These are phyloP conservation scores for Kwoniella europaea DNA, from an alignment of 768 basidiomycete genomes.

Conservation along the genomic window DNA sequence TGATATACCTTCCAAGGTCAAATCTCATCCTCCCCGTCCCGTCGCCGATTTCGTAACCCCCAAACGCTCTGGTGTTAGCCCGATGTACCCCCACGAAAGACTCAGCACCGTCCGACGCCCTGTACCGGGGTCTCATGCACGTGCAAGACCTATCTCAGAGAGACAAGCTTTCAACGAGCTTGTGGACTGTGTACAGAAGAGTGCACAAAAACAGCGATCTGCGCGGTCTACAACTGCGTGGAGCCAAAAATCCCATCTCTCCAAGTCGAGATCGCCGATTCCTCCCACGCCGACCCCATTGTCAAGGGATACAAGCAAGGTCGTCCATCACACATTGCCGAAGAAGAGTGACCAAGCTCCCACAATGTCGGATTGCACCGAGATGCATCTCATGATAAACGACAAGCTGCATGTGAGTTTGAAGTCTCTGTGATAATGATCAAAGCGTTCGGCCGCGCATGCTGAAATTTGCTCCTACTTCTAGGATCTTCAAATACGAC, in stretches of 20 bases:
- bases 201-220: constrained; percentile 20
- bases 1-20: not conserved
- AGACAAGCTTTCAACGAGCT: constrained; percentile 22
- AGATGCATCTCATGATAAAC: not conserved
- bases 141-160: constrained; percentile 18
- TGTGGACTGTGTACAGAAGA: constrained; percentile 15
- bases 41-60: constrained; percentile 20
- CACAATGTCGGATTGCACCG: not conserved
- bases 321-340: not conserved
- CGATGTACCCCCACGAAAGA: not conserved
- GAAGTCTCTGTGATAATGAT: not conserved
- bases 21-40: not conserved
- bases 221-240: not conserved
- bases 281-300: constrained; percentile 18
- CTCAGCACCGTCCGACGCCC: constrained; percentile 6
- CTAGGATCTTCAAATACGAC: too few species aligned
- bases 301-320: constrained; percentile 4
- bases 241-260: not conserved
- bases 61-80: not conserved
- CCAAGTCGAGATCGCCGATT: not conserved
- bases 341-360: not conserved
- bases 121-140: constrained; percentile 13
- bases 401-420: not conserved
- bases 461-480: too few species aligned
- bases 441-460: too few species aligned